phyloP scores from a whole-genome alignment of 78 protist species.

The Chrysochromulina tobinii region DNA sequence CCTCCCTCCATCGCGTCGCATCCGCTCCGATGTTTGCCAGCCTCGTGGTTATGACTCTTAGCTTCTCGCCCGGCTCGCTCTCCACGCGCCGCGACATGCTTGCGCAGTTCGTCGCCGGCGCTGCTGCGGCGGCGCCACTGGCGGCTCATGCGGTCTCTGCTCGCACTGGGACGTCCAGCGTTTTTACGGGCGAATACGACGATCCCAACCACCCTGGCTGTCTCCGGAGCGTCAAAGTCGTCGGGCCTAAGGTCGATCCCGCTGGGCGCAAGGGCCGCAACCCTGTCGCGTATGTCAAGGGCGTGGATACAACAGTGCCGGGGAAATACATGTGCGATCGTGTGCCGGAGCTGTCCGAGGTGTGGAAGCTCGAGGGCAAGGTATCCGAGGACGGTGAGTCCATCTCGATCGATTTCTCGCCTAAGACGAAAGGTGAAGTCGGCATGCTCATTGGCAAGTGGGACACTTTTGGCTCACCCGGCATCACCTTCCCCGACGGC shows the following conservation, averaged over 20 bases:
- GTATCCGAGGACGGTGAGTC: not conserved
- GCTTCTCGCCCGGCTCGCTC: no score
- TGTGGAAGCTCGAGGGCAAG: constrained; percentile 18
- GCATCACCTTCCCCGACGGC: constrained; percentile 17
- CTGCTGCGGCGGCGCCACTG: no score
- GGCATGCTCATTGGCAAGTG: not conserved
- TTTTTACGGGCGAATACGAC: not conserved
- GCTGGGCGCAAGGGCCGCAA: not conserved
- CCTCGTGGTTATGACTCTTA: no score
- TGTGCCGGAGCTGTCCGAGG: not conserved
- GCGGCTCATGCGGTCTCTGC: not conserved
- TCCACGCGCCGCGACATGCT: no score
- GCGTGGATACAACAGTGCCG: not conserved
- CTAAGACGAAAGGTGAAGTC: constrained; percentile 1
- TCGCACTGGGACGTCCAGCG: not conserved
- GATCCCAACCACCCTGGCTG: constrained; percentile 30
- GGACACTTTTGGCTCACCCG: not conserved
- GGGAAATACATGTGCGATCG: no score
- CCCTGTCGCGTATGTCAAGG: not conserved
- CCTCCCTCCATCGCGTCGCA: no score
- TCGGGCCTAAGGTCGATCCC: not conserved
- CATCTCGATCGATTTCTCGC: constrained; percentile 16
- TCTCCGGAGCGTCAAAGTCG: constrained; percentile 17
- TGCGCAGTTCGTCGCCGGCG: no score
- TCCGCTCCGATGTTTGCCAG: no score